Percentiles rank a stretch among this genome's conserved stretches.
phyloP scores from a whole-genome alignment of 495 filamentous ascomycete genomes.

The Viridothelium virens region DNA sequence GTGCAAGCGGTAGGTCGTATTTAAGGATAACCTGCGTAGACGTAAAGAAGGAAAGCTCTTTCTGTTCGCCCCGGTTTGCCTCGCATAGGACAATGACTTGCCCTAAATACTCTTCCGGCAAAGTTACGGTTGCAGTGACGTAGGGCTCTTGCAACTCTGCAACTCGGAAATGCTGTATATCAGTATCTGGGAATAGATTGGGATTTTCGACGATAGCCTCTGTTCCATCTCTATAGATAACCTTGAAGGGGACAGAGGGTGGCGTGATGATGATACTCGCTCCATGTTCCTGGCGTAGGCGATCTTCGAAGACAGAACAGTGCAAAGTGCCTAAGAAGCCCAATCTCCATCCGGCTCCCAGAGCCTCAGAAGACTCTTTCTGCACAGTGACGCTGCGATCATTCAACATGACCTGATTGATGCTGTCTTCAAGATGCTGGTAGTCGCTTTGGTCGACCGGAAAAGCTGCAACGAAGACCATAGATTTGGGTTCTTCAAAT shows the following conservation, averaged over 20 bases:
- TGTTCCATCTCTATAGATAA: constrained; percentile 64
- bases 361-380: constrained; percentile 86
- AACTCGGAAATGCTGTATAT: constrained; percentile 51
- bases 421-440: constrained; percentile 82
- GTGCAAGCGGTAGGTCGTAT: constrained; percentile 78
- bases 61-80: constrained; percentile 74
- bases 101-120: constrained; percentile 89
- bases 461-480: constrained; percentile 97
- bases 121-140: constrained; percentile 76
- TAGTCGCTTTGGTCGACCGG: constrained; percentile 85
- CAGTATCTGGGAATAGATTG: constrained; percentile 72
- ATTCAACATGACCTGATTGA: constrained; percentile 87
- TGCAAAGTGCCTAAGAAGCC: constrained; percentile 95
- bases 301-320: constrained; percentile 96
- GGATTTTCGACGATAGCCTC: constrained; percentile 76
- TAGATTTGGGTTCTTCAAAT: constrained; percentile 95
- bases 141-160: constrained; percentile 74
- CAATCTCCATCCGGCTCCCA: constrained; percentile 88
- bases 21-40: constrained; percentile 92
- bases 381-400: constrained; percentile 89
- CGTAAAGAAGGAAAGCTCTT: constrained; percentile 82
- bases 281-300: constrained; percentile 89
- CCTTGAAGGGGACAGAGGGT: constrained; percentile 84
- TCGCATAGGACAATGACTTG: constrained; percentile 95
- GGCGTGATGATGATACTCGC: constrained; percentile 95